Conservation (phyloP, 768 basidiomycete genomes). For the Polyporus arcularius region DNA sequence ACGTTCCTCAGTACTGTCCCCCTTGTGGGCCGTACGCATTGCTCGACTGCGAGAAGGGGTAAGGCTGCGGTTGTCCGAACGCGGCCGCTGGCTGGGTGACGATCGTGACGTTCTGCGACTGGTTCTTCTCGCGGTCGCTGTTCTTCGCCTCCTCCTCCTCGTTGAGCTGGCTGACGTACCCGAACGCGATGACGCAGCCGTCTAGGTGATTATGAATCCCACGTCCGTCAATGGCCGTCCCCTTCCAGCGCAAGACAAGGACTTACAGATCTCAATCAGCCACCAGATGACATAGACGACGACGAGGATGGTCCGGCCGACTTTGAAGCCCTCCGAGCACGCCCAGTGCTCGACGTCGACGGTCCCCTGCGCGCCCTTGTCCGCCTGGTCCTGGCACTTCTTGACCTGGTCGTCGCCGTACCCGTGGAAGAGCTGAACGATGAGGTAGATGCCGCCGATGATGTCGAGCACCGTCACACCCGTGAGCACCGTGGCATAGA, state of each 20-base stretch:
- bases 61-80: background rate
- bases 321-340: conserved; percentile 44
- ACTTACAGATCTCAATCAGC: conserved; percentile 58
- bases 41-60: conserved; percentile 22
- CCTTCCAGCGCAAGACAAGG: too few species aligned
- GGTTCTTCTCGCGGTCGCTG: conserved; percentile 17
- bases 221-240: too few species aligned
- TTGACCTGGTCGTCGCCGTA: conserved; percentile 29
- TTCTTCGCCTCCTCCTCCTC: conserved; percentile 41
- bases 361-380: conserved; percentile 30
- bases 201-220: conserved; percentile 34
- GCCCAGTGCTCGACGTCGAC: conserved; percentile 34
- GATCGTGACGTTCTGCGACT: conserved; percentile 19
- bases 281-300: conserved; percentile 51
- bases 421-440: conserved; percentile 47
- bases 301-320: conserved; percentile 45
- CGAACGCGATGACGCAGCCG: conserved; percentile 51
- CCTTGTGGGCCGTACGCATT: conserved; percentile 7
- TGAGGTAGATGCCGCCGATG: conserved; percentile 47
- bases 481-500: conserved; percentile 46
- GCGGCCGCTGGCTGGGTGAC: conserved; percentile 10
- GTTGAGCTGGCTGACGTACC: conserved; percentile 54
- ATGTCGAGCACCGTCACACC: conserved; percentile 50
- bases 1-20: background rate
- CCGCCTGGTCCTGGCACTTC: conserved; percentile 37